Conservation (phyloP, 495 filamentous ascomycete genomes). For the Copromyces sp. region DNA sequence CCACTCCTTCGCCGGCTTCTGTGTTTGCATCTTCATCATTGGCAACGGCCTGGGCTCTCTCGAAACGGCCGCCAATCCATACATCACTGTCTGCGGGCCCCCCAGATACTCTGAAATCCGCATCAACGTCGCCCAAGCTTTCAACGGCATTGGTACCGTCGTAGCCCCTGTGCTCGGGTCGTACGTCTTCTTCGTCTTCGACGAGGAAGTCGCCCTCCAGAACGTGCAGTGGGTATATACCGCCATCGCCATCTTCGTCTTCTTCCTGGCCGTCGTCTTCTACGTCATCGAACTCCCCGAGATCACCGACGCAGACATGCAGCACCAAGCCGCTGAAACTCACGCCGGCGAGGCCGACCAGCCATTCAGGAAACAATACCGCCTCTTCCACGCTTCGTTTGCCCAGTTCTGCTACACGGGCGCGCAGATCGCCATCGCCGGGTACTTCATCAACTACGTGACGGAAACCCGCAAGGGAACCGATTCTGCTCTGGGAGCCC, state of each 20-base stretch:
- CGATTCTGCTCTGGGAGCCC: conserved; percentile 22
- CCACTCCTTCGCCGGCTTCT: conserved; percentile 58
- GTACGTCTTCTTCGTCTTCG: conserved; percentile 56
- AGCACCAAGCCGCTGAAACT: conserved; percentile 33
- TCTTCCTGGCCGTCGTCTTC: conserved; percentile 53
- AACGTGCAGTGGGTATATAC: conserved; percentile 71
- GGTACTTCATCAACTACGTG: conserved; percentile 37
- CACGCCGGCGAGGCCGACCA: conserved; percentile 33
- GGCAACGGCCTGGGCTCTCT: conserved; percentile 57
- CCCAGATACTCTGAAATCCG: conserved; percentile 59
- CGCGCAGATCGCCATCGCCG: conserved; percentile 53
- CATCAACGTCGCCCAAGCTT: conserved; percentile 55
- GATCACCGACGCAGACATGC: conserved; percentile 68
- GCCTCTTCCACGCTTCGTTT: conserved; percentile 53
- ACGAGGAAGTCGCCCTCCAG: conserved; percentile 37
- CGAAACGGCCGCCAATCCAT: conserved; percentile 57
- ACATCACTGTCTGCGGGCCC: conserved; percentile 47
- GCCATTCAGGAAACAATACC: conserved; percentile 52
- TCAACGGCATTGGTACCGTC: conserved; percentile 54
- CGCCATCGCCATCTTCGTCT: conserved; percentile 60
- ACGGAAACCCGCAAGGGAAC: conserved; percentile 11
- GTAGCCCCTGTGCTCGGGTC: conserved; percentile 58
- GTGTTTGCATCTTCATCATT: conserved; percentile 60
- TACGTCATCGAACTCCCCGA: conserved; percentile 56
- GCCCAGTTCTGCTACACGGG: conserved; percentile 67